Conservation (phyloP, 2,329 filamentous ascomycete genomes). For the Apiospora koreana region DNA sequence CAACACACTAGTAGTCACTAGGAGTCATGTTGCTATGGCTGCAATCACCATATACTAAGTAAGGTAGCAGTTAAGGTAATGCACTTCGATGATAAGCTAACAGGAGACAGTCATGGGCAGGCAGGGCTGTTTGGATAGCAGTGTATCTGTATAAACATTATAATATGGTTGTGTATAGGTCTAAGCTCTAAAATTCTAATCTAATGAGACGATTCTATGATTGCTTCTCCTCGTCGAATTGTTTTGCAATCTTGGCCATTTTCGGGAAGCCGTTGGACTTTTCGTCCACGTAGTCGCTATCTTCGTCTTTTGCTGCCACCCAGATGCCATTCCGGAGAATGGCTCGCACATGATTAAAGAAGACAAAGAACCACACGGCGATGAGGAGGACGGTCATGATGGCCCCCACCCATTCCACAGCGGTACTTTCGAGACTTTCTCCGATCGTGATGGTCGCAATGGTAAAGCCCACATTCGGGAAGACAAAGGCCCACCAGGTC, state of each 20-base stretch:
- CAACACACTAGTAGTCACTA: neutral
- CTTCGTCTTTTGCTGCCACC: slow-evolving; percentile 59
- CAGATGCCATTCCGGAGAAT: slow-evolving; percentile 53
- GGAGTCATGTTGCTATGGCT: neutral
- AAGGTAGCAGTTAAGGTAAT: neutral
- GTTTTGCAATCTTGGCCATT: neutral
- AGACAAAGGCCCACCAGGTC: slow-evolving; percentile 66
- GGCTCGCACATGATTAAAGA: slow-evolving; percentile 49
- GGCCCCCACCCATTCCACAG: slow-evolving; percentile 53
- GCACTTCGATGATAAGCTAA: neutral
- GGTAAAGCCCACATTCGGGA: slow-evolving; percentile 65
- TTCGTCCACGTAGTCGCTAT: slow-evolving; percentile 31
- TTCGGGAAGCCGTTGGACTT: slow-evolving; percentile 19
- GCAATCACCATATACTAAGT: neutral
- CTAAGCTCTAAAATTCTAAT: neutral
- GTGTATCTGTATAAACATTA: neutral
- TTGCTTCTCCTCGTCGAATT: slow-evolving; percentile 7
- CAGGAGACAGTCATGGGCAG: neutral
- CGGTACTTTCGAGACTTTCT: slow-evolving; percentile 50
- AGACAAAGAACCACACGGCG: slow-evolving; percentile 55
- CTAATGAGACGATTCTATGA: neutral
- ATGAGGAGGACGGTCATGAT: slow-evolving; percentile 58
- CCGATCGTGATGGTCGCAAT: slow-evolving; percentile 60
- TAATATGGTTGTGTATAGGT: neutral
- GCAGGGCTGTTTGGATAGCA: neutral